Evolutionary conservation across 768 basidiomycete species (phyloP).

Genomic region (Leccinum boreale): DNA sequence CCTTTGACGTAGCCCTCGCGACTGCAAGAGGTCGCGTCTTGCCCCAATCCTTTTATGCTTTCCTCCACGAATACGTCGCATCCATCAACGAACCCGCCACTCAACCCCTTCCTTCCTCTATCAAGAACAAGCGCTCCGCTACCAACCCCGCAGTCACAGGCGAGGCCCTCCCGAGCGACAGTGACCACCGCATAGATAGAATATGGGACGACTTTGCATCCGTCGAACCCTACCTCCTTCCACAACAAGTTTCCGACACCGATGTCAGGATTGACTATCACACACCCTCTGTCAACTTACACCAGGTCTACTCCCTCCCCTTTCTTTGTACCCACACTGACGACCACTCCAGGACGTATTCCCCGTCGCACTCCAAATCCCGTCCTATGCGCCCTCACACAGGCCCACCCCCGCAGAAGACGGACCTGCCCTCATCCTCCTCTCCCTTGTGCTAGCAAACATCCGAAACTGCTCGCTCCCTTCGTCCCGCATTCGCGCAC

Average conservation of each 20-base stretch:
- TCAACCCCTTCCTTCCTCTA: slow-evolving; percentile 38
- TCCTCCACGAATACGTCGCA: slow-evolving; percentile 85
- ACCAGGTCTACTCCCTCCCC: slow-evolving; percentile 45
- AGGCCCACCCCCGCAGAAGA: slow-evolving; percentile 70
- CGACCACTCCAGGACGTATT: slow-evolving; percentile 57
- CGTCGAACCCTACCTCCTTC: slow-evolving; percentile 64
- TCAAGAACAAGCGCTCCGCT: slow-evolving; percentile 17
- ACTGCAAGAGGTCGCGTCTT: slow-evolving; percentile 76
- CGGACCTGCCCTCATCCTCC: slow-evolving; percentile 84
- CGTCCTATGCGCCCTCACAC: slow-evolving; percentile 40
- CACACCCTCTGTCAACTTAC: slow-evolving; percentile 46
- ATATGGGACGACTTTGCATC: slow-evolving; percentile 87
- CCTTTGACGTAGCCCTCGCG: slow-evolving; percentile 77
- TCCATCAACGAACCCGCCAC: slow-evolving; percentile 69
- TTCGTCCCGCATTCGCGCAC: slow-evolving; percentile 77
- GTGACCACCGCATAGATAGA: slow-evolving; percentile 80
- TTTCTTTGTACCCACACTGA: neutral
- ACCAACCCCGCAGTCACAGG: slow-evolving; percentile 21
- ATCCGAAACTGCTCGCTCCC: slow-evolving; percentile 85
- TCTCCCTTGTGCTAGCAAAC: slow-evolving; percentile 84
- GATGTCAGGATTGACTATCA: slow-evolving; percentile 57
- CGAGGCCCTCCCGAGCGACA: slow-evolving; percentile 63
- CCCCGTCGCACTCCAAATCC: slow-evolving; percentile 68
- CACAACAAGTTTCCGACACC: slow-evolving; percentile 43
- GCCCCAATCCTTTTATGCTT: slow-evolving; percentile 92